Percentiles rank a stretch among this genome's conserved stretches.
Evolutionary conservation across 2,329 filamentous ascomycete genomes (phyloP).

Genomic region (Diplodia seriata): DNA sequence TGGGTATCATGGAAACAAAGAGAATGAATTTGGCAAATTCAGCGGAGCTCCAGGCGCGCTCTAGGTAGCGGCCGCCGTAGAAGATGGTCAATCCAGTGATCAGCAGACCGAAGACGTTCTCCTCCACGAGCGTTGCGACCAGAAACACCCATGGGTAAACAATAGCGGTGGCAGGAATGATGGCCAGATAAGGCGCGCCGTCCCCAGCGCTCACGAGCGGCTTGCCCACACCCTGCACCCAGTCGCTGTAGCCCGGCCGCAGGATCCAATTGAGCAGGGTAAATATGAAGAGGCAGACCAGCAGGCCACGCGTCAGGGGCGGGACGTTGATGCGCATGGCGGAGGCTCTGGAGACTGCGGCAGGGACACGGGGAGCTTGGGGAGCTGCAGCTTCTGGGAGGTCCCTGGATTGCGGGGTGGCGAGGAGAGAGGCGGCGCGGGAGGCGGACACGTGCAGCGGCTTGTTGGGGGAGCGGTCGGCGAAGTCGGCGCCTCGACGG

Average conservation of each 20-base stretch:
- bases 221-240: constrained; percentile 55
- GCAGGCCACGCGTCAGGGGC: constrained; percentile 82
- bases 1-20: constrained; percentile 79
- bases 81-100: constrained; percentile 82
- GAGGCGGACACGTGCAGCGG: not conserved
- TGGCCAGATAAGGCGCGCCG: constrained; percentile 83
- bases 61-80: constrained; percentile 92
- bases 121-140: constrained; percentile 86
- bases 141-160: constrained; percentile 94
- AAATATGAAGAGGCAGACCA: constrained; percentile 76
- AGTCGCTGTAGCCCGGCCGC: constrained; percentile 55
- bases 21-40: constrained; percentile 92
- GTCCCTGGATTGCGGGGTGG: constrained; percentile 17
- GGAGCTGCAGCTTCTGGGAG: constrained; percentile 30
- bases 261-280: constrained; percentile 83
- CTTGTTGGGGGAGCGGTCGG: not conserved
- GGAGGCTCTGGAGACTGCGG: constrained; percentile 12
- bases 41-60: constrained; percentile 90
- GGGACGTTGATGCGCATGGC: constrained; percentile 90
- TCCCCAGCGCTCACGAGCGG: constrained; percentile 58
- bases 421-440: constrained; percentile 8
- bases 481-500: constrained; percentile 15
- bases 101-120: constrained; percentile 85
- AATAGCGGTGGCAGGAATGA: constrained; percentile 82
- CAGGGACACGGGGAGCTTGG: constrained; percentile 29